Evolutionary conservation across 306 rosid species (phyloP), one percentile per base, ranked within the genome.

Genomic region (Morella rubra): DNA sequence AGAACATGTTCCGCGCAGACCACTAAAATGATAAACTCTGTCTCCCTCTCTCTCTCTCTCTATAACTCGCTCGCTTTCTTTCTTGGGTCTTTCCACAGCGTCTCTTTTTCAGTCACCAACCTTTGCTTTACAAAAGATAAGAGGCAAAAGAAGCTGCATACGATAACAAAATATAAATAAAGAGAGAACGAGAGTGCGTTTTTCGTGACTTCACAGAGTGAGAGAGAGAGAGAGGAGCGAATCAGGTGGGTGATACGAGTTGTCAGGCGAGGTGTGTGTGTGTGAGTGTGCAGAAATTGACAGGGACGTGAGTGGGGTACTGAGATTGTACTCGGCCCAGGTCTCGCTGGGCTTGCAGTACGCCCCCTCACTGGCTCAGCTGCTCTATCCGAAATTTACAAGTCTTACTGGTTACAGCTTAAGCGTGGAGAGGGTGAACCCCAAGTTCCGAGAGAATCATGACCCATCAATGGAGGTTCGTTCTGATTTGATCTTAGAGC

Each of bases 211-310:
- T 12, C 37, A 7, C 7, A 13, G 24, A 58, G 77, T 52, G 16
- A 56, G 37, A 76, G 79, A 56, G 74, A 79, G 64, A 83, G 61
- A 54, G n/a, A 60, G 73, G 14, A 51, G 71, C 18, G 76, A 47
- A 78, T 81, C 73, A 76, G 75, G 71, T 60, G 69, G 79, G 70
- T 55, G 85, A 79, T 79, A 58, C 78, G 84, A 73, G 73, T 73
- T 84, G 87, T 84, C 88, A 86, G 87, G 72, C 19, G 54, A 37
- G 66, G 75, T 14, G 60, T 18, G 73, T 64, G 79, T 56, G 46
- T 10, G 52, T 20, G 72, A 66, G 64, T 18, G 69, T 20, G 67
- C 4, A 85, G 84, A 77, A 75, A 51, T 71, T 74, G 85, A 80
- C 81, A 74, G 73, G 18, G 79, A 44, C 6, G 40, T 12, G 75